Base-by-base conservation (phyloP, 352 stramenopile genomes). In the Pythium brachiatum region DNA sequence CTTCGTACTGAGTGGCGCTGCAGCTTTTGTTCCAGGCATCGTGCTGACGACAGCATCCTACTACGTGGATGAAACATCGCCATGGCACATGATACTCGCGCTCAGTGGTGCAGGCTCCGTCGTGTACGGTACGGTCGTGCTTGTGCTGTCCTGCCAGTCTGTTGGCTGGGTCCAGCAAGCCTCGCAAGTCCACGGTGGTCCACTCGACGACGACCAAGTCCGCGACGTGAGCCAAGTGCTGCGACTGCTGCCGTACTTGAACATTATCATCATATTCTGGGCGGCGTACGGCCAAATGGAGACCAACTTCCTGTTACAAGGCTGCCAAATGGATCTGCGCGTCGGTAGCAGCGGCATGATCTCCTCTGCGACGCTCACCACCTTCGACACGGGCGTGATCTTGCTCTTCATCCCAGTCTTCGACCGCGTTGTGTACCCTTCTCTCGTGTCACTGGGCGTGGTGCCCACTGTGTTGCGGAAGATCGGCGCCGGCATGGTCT, bases 321-420 rank as follows among this genome's bases (percentile, higher is more conserved):
- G 64, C 15, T 88, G 78, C 66, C 76, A 86, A 64, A 87, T 88
- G 76, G 73, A 88, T 52, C 67, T 88, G 8, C 70, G 73, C 16
- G 13, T 86, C 8, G 2, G 9, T 23, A 7, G 44, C 31, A 12
- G 75, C 52, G 62, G 64, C 4, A 67, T 95, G 57, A 73, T 96
- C 51, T 92, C 86, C 12, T 83, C 87, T 7, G 83, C 89, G 13
- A 94, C 91, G 79, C 81, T 96, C 23, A 90, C 82, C 41, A 80
- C 94, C 5, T 76, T 97, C 18, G 88, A 97, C 68, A 89, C 85
- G 16, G 73, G 84, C 21, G 83, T 94, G 11, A 95, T 97, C 57
- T 68, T 97, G 31, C 41, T 96, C 34, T 95, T 96, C 48, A 95
- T 97, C 43, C 89, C 90, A 7, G 66, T 97, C 16, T 94, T 96